phyloP scores from a whole-genome alignment of 2,329 filamentous ascomycete genomes.

The Cyphellophora attinorum region DNA sequence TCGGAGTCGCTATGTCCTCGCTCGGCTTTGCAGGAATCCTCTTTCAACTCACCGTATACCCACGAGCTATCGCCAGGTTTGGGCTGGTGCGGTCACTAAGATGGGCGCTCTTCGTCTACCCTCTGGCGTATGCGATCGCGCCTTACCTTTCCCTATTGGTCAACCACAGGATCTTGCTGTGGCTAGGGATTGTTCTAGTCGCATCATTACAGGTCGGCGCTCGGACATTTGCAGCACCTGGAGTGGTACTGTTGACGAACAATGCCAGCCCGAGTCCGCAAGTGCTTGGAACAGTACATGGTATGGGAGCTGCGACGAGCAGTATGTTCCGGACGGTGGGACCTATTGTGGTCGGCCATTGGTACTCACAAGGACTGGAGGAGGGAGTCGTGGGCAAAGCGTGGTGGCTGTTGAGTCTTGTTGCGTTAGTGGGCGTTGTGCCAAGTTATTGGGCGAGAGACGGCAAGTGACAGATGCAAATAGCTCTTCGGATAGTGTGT shows the following conservation, averaged over 20 bases:
- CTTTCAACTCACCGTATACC: conserved; percentile 64
- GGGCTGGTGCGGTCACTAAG: conserved; percentile 62
- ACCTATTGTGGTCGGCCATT: conserved; percentile 45
- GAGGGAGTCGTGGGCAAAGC: conserved; percentile 46
- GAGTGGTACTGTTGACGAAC: conserved; percentile 50
- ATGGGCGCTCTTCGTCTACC: conserved; percentile 59
- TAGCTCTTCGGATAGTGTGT: too few relatives aligned
- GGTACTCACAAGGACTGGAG: conserved; percentile 46
- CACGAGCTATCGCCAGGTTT: conserved; percentile 54
- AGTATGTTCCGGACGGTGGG: conserved; percentile 48
- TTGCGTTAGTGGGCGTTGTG: conserved; percentile 48
- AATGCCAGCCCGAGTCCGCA: conserved; percentile 50
- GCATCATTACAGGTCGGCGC: conserved; percentile 61
- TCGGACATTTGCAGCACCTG: conserved; percentile 58
- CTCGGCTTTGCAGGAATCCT: conserved; percentile 64
- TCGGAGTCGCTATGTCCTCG: conserved; percentile 66
- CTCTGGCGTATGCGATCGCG: conserved; percentile 59
- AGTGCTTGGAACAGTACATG: conserved; percentile 52
- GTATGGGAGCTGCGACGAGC: conserved; percentile 47
- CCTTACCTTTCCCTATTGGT: conserved; percentile 64
- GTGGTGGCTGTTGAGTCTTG: conserved; percentile 46
- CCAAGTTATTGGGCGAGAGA: conserved; percentile 55
- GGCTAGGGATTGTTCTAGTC: conserved; percentile 56
- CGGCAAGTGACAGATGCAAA: conserved; percentile 36
- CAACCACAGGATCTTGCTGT: conserved; percentile 44